Evolutionary conservation across 148 eudicot species (phyloP).

Genomic region (Vaccinium darrowii): DNA sequence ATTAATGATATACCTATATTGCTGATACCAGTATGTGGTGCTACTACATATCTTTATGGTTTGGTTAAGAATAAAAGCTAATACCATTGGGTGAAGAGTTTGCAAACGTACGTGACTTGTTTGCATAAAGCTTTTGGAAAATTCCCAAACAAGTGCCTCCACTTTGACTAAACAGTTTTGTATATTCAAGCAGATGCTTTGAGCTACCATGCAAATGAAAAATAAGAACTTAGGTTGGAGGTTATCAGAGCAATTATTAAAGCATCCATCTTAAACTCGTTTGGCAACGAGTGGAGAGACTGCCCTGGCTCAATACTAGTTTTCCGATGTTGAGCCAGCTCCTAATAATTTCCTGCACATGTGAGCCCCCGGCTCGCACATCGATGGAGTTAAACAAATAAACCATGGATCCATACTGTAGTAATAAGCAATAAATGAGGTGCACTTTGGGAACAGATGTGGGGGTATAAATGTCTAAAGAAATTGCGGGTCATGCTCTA

Average conservation of each 20-base stretch:
- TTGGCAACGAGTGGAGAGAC: not conserved
- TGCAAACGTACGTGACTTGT: not conserved
- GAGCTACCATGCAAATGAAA: not conserved
- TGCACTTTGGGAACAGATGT: not conserved
- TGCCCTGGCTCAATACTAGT: conserved; percentile 1
- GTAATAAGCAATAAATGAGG: not conserved
- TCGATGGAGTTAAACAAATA: not conserved
- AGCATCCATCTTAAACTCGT: not conserved
- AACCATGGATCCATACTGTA: not conserved
- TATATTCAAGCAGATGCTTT: not conserved
- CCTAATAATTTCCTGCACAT: not conserved
- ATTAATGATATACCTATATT: not conserved
- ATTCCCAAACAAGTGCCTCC: not conserved
- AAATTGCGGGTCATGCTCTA: not conserved
- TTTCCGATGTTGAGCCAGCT: not conserved
- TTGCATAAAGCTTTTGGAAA: not conserved
- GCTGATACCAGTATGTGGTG: not conserved
- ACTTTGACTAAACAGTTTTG: not conserved
- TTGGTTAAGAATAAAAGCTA: not conserved
- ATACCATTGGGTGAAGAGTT: not conserved
- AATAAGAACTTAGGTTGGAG: not conserved
- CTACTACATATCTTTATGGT: not conserved
- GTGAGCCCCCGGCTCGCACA: not conserved
- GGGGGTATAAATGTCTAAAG: not conserved
- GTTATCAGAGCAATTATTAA: not conserved